phyloP scores from a whole-genome alignment of 352 stramenopile species.

The Blastocystis sp. region DNA sequence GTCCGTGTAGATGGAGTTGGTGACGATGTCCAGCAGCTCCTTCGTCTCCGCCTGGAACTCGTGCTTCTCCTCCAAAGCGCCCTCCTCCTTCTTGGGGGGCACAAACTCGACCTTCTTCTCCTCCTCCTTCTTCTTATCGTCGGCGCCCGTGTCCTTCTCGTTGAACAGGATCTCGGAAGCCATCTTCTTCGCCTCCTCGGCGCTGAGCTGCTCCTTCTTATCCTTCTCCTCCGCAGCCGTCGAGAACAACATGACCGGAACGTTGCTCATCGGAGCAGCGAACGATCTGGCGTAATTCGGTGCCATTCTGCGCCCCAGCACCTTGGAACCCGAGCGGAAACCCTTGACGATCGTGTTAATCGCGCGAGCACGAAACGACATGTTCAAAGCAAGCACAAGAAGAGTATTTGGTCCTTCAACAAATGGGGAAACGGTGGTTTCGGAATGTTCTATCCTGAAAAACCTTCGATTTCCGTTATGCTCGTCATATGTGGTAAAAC shows the following conservation, averaged over 20 bases:
- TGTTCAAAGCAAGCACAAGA: neutral
- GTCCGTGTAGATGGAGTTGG: conserved; percentile 98
- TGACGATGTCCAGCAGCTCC: conserved; percentile 93
- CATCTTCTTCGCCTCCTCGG: conserved; percentile 68
- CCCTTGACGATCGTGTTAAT: conserved; percentile 46
- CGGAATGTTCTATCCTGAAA: neutral
- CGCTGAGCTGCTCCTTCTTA: conserved; percentile 59
- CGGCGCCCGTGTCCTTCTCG: conserved; percentile 35
- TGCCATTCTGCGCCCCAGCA: conserved; percentile 12
- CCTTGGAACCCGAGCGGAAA: conserved; percentile 34
- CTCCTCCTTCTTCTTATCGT: conserved; percentile 52
- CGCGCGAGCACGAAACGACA: conserved; percentile 56
- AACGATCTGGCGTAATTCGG: conserved; percentile 11
- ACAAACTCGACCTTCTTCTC: conserved; percentile 57
- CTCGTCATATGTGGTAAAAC: neutral
- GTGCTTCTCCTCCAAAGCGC: conserved; percentile 74
- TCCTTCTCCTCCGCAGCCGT: conserved; percentile 23
- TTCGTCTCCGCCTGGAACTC: conserved; percentile 91
- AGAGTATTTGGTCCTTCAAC: neutral
- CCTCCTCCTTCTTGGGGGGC: conserved; percentile 65
- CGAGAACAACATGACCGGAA: conserved; percentile 46
- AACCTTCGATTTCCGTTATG: neutral
- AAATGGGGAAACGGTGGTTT: conserved; percentile 46
- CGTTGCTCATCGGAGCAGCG: conserved; percentile 36
- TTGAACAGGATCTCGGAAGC: conserved; percentile 66